Evolutionary conservation across 345 rosid species (phyloP), one percentile per base, ranked within the genome.

Genomic region (Aurinia saxatilis): DNA sequence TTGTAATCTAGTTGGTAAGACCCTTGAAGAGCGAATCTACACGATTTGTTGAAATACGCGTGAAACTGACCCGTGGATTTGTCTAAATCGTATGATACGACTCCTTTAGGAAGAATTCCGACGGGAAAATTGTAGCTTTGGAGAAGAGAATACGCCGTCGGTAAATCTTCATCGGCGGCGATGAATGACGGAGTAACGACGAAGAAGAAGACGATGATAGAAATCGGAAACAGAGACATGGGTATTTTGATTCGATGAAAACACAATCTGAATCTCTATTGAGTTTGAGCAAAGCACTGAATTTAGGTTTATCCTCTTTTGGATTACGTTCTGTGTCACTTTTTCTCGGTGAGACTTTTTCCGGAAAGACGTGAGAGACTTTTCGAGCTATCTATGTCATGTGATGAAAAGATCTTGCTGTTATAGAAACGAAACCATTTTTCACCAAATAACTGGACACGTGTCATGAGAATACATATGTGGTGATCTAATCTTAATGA

Each of bases 1-100:
- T 78, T 81, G 82, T 93, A 93, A 7, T 76, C 84, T 51, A 93
- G 66, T 54, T 84, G 90, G 66, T 93, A 93, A 9, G 97, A 88
- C 0, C 96, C 99, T 67, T 90, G 85, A 8, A 90, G 80, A 21
- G 97, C 64, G 86, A 93, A 87, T 31, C 77, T 78, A 50, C 99
- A 93, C 23, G 96, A 66, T 16, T 81, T 87, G 74, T 76, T 56
- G 64, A 79, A 67, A 66, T 71, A 77, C 45, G 84, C 90, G 38
- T 61, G 77, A 71, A 90, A 93, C 54, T 57, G 40, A 2, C 96
- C 95, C 0, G 87, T 90, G 35, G 65, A 14, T 58, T n/a, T 25
- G 65, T 93, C 95, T 3, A 87, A 62, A 52, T 90, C 95, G 75
- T 87, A 93, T 3, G 80, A 78, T 0, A 45, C 34, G 10, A 70